These are phyloP conservation scores for Chamaecrista fasciculata DNA, from an alignment of 306 rosid genomes.

Conservation along the genomic window DNA sequence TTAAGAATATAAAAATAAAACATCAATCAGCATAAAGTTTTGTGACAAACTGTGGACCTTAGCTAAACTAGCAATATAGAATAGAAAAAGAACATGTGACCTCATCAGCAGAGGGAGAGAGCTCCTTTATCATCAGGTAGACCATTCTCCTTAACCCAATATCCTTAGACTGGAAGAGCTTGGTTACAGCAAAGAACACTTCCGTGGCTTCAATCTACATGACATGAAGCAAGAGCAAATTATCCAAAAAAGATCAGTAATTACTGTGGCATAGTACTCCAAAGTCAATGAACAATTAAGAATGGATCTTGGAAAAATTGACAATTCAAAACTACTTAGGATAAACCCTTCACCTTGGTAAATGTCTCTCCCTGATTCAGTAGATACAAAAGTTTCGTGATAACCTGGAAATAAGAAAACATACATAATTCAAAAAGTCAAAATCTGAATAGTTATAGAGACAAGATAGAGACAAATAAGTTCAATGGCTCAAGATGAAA, in stretches of 20 bases:
- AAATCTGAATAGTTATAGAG: background rate
- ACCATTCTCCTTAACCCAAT: constrained; percentile 98
- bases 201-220: constrained; percentile 95
- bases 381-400: constrained; percentile 88
- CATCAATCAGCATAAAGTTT: constrained; percentile 36
- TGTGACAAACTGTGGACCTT: constrained; percentile 5
- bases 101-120: constrained; percentile 97
- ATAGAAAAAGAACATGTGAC: constrained; percentile 34
- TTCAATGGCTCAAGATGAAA: constrained; percentile 25
- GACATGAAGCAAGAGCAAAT: constrained; percentile 26
- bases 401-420: constrained; percentile 55
- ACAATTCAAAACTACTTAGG: background rate
- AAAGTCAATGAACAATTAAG: background rate
- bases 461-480: constrained; percentile 5
- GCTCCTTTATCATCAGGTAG: constrained; percentile 89
- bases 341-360: constrained; percentile 66
- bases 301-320: constrained; percentile 20
- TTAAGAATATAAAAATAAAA: background rate
- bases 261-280: constrained; percentile 11
- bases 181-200: constrained; percentile 95
- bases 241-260: constrained; percentile 11
- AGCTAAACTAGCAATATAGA: constrained; percentile 24
- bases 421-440: constrained; percentile 29
- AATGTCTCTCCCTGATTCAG: constrained; percentile 91
- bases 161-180: constrained; percentile 94